phyloP scores from a whole-genome alignment of 2,329 filamentous ascomycete genomes.

The Metarhizium brunneum region DNA sequence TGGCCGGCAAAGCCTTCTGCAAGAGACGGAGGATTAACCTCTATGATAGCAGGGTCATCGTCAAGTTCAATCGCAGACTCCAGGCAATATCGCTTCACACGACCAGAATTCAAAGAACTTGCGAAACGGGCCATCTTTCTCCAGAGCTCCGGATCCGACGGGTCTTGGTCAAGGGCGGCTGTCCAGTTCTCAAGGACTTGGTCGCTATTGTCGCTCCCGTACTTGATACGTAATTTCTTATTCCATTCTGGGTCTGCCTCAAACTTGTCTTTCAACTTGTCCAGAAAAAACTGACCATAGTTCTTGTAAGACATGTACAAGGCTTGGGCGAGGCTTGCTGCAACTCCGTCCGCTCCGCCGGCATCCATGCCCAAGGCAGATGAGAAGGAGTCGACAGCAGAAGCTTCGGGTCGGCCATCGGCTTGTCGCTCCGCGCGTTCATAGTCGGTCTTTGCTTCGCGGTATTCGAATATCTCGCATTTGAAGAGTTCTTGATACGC shows the following conservation, averaged over 20 bases:
- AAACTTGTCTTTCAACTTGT: constrained; percentile 34
- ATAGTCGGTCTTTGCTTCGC: constrained; percentile 79
- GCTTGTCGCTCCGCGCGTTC: constrained; percentile 55
- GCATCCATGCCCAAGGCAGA: constrained; percentile 46
- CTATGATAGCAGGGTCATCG: constrained; percentile 53
- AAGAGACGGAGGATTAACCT: constrained; percentile 53
- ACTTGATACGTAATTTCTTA: constrained; percentile 16
- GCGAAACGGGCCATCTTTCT: constrained; percentile 49
- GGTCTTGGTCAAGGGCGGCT: constrained; percentile 52
- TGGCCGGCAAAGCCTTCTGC: constrained; percentile 55
- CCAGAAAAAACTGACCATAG: constrained; percentile 83
- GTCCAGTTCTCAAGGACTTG: constrained; percentile 48
- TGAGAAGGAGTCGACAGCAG: constrained; percentile 36
- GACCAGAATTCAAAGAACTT: constrained; percentile 45
- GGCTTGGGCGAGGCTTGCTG: constrained; percentile 77
- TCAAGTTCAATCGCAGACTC: constrained; percentile 59
- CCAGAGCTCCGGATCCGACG: constrained; percentile 60
- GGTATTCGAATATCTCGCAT: constrained; percentile 90
- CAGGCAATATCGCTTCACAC: constrained; percentile 52
- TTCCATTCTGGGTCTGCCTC: constrained; percentile 44
- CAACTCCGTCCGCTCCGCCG: constrained; percentile 61
- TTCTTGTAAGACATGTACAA: constrained; percentile 95
- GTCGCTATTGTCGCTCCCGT: constrained; percentile 24
- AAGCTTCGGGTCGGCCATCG: constrained; percentile 32
- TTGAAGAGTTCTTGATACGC: constrained; percentile 81